Evolutionary conservation across 208 protist species (phyloP), one percentile per base, ranked within the genome.

Genomic region (Leishmania braziliensis): DNA sequence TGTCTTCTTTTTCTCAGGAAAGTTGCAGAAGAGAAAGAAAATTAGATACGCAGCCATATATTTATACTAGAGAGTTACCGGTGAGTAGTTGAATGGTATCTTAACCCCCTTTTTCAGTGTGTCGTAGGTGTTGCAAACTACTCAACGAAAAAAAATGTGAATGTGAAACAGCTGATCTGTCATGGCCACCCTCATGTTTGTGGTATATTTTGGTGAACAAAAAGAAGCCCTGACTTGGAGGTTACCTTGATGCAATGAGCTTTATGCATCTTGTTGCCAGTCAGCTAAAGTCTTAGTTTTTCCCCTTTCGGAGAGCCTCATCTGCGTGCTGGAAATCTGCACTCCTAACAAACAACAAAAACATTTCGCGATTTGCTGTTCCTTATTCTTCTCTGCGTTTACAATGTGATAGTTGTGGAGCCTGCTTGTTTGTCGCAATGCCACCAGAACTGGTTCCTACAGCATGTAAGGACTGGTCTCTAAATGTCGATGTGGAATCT

Each of bases 381-480:
- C n/a, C n/a, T 39, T 46, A 56, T 65, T 69, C 4, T 66, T 73
- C 36, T 29, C 48, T 5, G 9, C 33, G 53, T 74, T 74, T 26
- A 36, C 29, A 5, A 8, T 29, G 43, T 8, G 26, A n/a, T 72
- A 72, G 36, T 72, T 48, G 43, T 29, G 43, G 39, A 29, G 50
- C 86, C 73, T 80, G 48, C 65, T 78, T 65, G 12, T 73, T 39
- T 50, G 56, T 81, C 43, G 10, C 33, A 80, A 84, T 84, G 83
- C 69, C 75, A 56, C 63, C 76, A 4, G 69, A 84, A 58, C 81
- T 93, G 3, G 81, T 95, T 29, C 83, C 75, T 8, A 96, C 93
- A 4, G 70, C 70, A 12, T 96, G 90, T 74, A 72, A 79, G n/a
- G 88, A 95, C 54, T 95, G 93, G 91, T 94, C 91, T 16, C 81